Evolutionary conservation across 2,329 filamentous ascomycete genomes (phyloP).

Genomic region (Colletotrichum sp.): DNA sequence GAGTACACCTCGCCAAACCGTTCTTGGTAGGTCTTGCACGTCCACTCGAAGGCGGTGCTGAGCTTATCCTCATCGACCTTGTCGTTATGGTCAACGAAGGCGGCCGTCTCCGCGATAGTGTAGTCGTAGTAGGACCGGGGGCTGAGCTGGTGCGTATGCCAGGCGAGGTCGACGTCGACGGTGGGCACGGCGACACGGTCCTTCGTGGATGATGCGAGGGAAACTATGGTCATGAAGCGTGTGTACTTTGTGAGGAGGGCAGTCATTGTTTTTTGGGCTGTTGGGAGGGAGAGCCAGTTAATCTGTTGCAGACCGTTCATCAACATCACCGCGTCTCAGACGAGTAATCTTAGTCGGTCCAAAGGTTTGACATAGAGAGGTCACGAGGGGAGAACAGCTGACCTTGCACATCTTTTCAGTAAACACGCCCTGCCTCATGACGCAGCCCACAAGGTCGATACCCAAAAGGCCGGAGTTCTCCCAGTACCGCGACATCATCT

Average conservation of each 20-base stretch:
- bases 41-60: constrained; percentile 70
- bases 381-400: not conserved
- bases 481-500: constrained; percentile 49
- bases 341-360: not conserved
- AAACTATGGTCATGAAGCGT: constrained; percentile 64
- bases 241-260: constrained; percentile 66
- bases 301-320: constrained; percentile 39
- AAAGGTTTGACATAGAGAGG: not conserved
- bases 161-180: constrained; percentile 72
- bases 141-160: constrained; percentile 77
- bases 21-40: constrained; percentile 68
- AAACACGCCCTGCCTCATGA: constrained; percentile 46
- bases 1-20: constrained; percentile 68
- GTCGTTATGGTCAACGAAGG: constrained; percentile 81
- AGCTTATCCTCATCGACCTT: constrained; percentile 76
- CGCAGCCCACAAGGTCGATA: constrained; percentile 44
- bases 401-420: constrained; percentile 33
- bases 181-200: constrained; percentile 64
- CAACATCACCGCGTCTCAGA: accelerated
- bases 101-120: constrained; percentile 48
- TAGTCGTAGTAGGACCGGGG: constrained; percentile 65
- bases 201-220: constrained; percentile 33
- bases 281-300: constrained; percentile 74
- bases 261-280: constrained; percentile 61
- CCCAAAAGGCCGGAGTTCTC: constrained; percentile 41